Evolutionary conservation across 75 land plant genomes (phyloP).

Genomic region (Sequoia sempervirens): DNA sequence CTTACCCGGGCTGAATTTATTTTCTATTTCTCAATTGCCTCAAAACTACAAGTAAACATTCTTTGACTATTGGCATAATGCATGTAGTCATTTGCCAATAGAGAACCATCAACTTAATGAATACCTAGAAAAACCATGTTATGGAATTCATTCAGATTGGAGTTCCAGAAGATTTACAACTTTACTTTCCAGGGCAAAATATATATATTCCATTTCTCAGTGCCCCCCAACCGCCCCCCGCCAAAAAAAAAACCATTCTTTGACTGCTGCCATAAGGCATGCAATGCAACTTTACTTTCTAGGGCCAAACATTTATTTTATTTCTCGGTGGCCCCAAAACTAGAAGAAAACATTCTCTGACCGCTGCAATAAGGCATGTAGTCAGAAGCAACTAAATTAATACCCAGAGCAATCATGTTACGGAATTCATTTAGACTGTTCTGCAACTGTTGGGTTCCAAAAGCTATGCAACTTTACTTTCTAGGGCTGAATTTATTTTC

Average conservation of each 20-base stretch:
- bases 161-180: too few species aligned
- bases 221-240: too few species aligned
- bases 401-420: too few species aligned
- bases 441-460: too few species aligned
- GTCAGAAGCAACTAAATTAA: background rate
- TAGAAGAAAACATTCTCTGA: background rate
- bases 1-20: background rate
- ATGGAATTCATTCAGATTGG: too few species aligned
- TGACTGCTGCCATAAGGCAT: background rate
- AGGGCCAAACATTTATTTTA: too few species aligned
- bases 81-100: background rate
- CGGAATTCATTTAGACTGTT: too few species aligned
- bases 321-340: background rate
- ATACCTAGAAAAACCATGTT: background rate
- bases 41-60: background rate
- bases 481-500: too few species aligned
- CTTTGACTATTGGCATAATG: background rate
- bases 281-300: background rate
- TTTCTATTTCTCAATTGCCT: background rate
- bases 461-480: too few species aligned
- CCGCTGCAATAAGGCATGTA: background rate
- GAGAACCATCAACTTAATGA: too few species aligned
- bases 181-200: too few species aligned
- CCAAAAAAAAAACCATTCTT: background rate
- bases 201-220: too few species aligned